A percentile compares a stretch with the other conserved stretches of the same genome.
Conservation (phyloP, 202 grass and related monocot genomes). For the Dendrocalamus latiflorus region DNA sequence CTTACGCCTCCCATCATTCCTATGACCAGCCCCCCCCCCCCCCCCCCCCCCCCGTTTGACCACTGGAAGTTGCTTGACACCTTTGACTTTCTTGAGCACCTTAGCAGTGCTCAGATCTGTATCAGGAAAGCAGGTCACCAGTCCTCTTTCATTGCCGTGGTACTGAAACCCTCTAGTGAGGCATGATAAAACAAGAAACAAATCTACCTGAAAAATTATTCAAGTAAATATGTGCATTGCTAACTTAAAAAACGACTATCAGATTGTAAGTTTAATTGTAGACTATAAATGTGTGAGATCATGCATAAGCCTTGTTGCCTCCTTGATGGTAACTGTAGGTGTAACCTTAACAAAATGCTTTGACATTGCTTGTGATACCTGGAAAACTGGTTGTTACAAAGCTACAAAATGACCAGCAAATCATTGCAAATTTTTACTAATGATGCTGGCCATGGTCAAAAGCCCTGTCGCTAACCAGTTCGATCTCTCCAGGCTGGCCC, state of each 20-base stretch:
- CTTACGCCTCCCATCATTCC: conserved; percentile 66
- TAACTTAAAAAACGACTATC: conserved; percentile 5
- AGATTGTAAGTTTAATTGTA: background rate
- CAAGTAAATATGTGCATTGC: conserved; percentile 17
- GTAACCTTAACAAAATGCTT: conserved; percentile 73
- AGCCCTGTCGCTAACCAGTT: no score
- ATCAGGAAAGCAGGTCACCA: conserved; percentile 89
- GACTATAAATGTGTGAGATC: conserved; percentile 18
- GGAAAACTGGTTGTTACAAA: conserved; percentile 26
- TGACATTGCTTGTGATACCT: conserved; percentile 93
- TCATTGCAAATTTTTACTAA: conserved; percentile 6
- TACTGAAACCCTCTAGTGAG: conserved; percentile 82
- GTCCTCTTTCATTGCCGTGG: conserved; percentile 74
- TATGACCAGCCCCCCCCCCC: conserved; percentile 42
- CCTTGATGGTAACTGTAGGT: conserved; percentile 58
- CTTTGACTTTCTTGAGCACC: conserved; percentile 93
- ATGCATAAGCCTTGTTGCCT: conserved; percentile 68
- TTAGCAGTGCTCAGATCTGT: conserved; percentile 97
- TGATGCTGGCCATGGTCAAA: no score
- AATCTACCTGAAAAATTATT: conserved; percentile 53
- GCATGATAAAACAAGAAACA: conserved; percentile 59
- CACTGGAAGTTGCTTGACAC: conserved; percentile 91
- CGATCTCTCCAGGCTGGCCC: no score
- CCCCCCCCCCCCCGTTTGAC: conserved; percentile 89
- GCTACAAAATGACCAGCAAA: background rate